Percentiles rank a stretch among this genome's conserved stretches.
Evolutionary conservation across 768 basidiomycete species (phyloP).

Genomic region (Leccinum longicurvipes): DNA sequence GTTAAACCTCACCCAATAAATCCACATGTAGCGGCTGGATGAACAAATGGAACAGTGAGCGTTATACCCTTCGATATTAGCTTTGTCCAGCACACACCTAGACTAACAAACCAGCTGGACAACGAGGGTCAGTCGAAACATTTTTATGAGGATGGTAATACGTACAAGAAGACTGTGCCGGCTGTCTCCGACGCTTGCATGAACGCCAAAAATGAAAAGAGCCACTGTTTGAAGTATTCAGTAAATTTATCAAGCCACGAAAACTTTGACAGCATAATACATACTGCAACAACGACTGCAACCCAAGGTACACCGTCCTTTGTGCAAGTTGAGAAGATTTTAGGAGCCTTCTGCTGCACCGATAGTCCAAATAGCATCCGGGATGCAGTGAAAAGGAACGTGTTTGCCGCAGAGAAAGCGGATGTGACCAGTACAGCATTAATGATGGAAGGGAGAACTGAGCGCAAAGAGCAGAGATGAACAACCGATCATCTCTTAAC

Average conservation of each 20-base stretch:
- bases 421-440: slow-evolving; percentile 71
- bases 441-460: slow-evolving; percentile 63
- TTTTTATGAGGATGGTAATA: neutral
- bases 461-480: neutral
- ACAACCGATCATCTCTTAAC: slow-evolving; percentile 4
- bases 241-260: slow-evolving; percentile 13
- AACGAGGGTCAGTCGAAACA: slow-evolving; percentile 21
- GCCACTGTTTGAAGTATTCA: slow-evolving; percentile 20
- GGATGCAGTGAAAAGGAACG: slow-evolving; percentile 37
- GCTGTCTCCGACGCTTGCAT: slow-evolving; percentile 59
- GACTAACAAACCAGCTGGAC: slow-evolving; percentile 65
- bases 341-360: slow-evolving; percentile 48
- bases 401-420: slow-evolving; percentile 70
- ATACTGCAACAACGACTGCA: slow-evolving; percentile 31
- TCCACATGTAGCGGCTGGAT: slow-evolving; percentile 52
- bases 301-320: slow-evolving; percentile 47
- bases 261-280: slow-evolving; percentile 1
- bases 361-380: slow-evolving; percentile 46
- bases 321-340: slow-evolving; percentile 46
- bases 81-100: slow-evolving; percentile 35
- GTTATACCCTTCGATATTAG: neutral
- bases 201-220: slow-evolving; percentile 53
- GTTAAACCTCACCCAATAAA: slow-evolving; percentile 40
- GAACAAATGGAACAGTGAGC: neutral
- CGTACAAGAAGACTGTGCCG: slow-evolving; percentile 35